Conservation (phyloP, 257 asterid genomes). For the Solanum tarijense region DNA sequence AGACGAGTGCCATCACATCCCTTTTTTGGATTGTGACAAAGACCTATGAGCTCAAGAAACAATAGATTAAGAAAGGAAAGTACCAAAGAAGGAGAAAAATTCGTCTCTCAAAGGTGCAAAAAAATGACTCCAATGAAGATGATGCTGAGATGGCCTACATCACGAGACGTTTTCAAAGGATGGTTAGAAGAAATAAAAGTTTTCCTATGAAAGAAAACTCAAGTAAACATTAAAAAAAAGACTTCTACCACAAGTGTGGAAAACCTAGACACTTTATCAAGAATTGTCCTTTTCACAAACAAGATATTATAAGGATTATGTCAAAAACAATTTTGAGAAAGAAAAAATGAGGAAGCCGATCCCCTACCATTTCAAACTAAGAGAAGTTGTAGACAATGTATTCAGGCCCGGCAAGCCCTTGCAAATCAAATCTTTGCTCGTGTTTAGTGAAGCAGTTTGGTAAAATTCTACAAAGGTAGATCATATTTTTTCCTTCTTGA, state of each 20-base stretch:
- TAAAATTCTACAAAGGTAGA: no score
- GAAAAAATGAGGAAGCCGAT: not conserved
- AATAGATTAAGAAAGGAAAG: no score
- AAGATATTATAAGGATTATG: not conserved
- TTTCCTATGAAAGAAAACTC: not conserved
- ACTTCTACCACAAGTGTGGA: not conserved
- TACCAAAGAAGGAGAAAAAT: no score
- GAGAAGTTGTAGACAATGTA: not conserved
- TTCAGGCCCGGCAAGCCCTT: not conserved
- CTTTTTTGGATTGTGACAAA: no score
- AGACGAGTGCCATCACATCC: no score
- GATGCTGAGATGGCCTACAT: not conserved
- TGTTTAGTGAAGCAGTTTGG: not conserved
- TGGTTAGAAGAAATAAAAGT: not conserved
- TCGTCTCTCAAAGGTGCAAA: no score
- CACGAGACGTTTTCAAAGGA: not conserved
- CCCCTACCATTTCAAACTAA: not conserved
- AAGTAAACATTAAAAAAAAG: no score
- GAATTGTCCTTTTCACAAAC: not conserved
- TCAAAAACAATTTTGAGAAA: not conserved
- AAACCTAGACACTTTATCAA: not conserved
- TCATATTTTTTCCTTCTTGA: not conserved
- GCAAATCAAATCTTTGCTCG: not conserved
- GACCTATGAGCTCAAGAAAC: no score
- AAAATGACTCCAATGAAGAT: not conserved